Base-by-base conservation (phyloP, 345 rosid species). In the Mallotus nudiflorus region DNA sequence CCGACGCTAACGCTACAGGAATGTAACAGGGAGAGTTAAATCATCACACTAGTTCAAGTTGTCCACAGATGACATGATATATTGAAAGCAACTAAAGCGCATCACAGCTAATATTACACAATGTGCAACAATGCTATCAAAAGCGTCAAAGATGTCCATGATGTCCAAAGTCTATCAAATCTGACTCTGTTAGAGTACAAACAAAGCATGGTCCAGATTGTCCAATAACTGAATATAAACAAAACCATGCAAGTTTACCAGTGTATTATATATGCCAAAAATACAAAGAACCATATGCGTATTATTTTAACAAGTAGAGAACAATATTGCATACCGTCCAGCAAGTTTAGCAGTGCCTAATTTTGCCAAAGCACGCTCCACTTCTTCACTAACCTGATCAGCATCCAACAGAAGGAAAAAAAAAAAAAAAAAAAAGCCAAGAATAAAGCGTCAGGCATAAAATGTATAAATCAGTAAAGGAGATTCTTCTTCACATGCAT, bases 311-410 rank as follows among this genome's bases (percentile, higher is more conserved):
- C 33, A 28, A 56, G 40, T 42, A 45, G 18, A 59, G 55, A 20
- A 44, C 16, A 31, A 35, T 51, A 25, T n/a, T 8, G 35, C 35
- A 13, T 48, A 77, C 81, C 74, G 44, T 68, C 56, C 73, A n/a
- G 66, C 35, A 39, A 77, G 71, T 29, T 63, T 72, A 22, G 77
- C 42, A 29, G 81, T 64, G 62, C 74, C 81, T 11, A 77, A 46
- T 68, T 77, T 77, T 33, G 81, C 77, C 15, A 77, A 57, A 40
- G 81, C 81, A 46, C 81, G 81, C 73, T 77, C 81, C 66, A 77
- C 71, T 77, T 77, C 81, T 68, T 77, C 81, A 9, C 81, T 77
- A 48, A 77, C 81, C 81, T 77, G 71, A 44, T 61, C 35, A 29
- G 16, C 11, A 66, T 22, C 33, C 2, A 51, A 66, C 4, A 39